Percentiles rank a stretch among this genome's conserved stretches.
phyloP scores from a whole-genome alignment of 164 flowering plant species.

The Liquidambar formosana region DNA sequence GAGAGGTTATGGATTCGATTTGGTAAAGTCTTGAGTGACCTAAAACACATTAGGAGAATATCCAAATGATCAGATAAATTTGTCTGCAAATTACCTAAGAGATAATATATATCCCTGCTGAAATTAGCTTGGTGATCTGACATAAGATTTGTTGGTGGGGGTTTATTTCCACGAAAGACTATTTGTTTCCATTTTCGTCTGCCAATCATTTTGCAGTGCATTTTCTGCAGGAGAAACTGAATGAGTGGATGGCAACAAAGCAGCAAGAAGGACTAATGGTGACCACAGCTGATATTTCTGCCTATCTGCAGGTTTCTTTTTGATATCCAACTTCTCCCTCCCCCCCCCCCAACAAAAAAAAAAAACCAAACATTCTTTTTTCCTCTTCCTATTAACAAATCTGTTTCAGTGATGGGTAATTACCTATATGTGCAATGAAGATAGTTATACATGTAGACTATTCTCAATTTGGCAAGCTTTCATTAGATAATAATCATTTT shows the following conservation, averaged over 20 bases:
- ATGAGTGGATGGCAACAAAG: conserved; percentile 7
- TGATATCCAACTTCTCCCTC: neutral
- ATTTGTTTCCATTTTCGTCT: neutral
- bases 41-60: too few relatives aligned
- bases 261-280: conserved; percentile 5
- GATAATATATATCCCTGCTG: neutral
- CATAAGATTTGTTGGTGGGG: too few relatives aligned
- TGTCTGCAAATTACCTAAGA: neutral
- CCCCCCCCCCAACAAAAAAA: too few relatives aligned
- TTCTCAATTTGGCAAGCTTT: too few relatives aligned
- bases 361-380: too few relatives aligned
- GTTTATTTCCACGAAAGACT: too few relatives aligned
- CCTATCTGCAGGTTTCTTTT: conserved; percentile 12
- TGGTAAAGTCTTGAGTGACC: too few relatives aligned
- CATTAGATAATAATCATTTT: too few relatives aligned
- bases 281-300: neutral
- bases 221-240: conserved; percentile 12
- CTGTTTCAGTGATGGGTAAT: neutral
- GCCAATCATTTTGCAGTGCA: neutral
- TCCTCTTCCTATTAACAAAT: neutral
- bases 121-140: neutral
- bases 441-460: too few relatives aligned
- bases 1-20: too few relatives aligned
- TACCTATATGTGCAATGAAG: neutral
- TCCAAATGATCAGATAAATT: too few relatives aligned